These are phyloP conservation scores for Microstroma glucosiphilum DNA, from an alignment of 1,284 basidiomycete species.

Conservation along the genomic window DNA sequence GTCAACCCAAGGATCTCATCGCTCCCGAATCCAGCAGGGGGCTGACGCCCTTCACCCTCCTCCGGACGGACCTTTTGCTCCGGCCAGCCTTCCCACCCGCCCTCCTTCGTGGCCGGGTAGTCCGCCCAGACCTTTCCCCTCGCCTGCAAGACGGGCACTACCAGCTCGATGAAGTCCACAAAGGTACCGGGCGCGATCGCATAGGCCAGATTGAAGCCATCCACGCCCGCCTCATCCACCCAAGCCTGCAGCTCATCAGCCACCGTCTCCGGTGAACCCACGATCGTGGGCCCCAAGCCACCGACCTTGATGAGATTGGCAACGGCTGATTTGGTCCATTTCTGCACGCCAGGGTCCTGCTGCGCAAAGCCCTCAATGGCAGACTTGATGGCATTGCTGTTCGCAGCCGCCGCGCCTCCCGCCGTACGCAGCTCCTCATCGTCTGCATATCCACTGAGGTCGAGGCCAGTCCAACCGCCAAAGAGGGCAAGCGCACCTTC, in stretches of 20 bases:
- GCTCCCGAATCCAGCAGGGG: conserved; percentile 21
- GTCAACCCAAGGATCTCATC: conserved; percentile 33
- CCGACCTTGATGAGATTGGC: conserved; percentile 44
- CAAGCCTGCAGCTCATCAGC: conserved; percentile 37
- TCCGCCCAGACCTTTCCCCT: conserved; percentile 42
- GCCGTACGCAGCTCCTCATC: conserved; percentile 39
- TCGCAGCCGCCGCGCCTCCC: conserved; percentile 12
- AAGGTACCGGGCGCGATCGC: conserved; percentile 35
- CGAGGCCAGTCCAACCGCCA: conserved; percentile 48
- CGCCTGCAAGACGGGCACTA: conserved; percentile 38
- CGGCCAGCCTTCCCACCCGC: conserved; percentile 9
- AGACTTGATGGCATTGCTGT: conserved; percentile 43
- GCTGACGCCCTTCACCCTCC: neutral
- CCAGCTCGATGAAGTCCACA: conserved; percentile 30
- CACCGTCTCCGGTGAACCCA: conserved; percentile 25
- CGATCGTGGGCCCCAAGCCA: conserved; percentile 41
- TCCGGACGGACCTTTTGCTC: conserved; percentile 1
- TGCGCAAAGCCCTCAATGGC: conserved; percentile 40
- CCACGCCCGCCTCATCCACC: conserved; percentile 34
- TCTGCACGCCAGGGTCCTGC: conserved; percentile 37
- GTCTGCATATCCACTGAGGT: conserved; percentile 30
- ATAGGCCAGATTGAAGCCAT: conserved; percentile 36
- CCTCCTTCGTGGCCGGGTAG: conserved; percentile 22
- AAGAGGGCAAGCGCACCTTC: conserved; percentile 50
- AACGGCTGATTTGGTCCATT: conserved; percentile 41